A percentile compares a stretch with the other conserved stretches of the same genome.
Conservation (phyloP, 2,329 filamentous ascomycete genomes). For the Aspergillaceae sp. region DNA sequence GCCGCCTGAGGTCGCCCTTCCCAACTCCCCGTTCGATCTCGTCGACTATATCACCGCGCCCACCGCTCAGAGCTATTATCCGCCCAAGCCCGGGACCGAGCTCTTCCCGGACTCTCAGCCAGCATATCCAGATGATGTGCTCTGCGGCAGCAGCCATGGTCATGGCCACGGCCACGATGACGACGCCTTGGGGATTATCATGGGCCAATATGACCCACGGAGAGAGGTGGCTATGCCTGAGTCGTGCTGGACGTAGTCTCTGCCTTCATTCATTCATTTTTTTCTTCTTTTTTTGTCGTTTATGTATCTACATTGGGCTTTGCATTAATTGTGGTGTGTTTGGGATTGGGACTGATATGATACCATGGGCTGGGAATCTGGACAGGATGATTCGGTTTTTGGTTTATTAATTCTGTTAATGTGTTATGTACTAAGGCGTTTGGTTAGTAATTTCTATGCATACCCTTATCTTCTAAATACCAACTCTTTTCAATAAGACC, state of each 20-base stretch:
- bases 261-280: too few species aligned
- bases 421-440: too few species aligned
- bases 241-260: constrained; percentile 28
- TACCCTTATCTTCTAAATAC: too few species aligned
- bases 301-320: too few species aligned
- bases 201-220: constrained; percentile 25
- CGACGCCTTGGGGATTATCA: constrained; percentile 16
- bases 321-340: too few species aligned
- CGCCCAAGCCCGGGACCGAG: constrained; percentile 26
- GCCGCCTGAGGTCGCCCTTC: constrained; percentile 29
- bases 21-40: constrained; percentile 30
- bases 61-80: constrained; percentile 26
- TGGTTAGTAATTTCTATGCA: too few species aligned
- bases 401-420: too few species aligned
- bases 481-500: too few species aligned
- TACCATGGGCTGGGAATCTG: too few species aligned
- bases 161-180: constrained; percentile 19
- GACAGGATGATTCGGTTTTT: too few species aligned
- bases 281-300: too few species aligned
- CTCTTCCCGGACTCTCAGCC: constrained; percentile 30
- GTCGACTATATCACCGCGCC: constrained; percentile 26
- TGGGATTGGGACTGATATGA: too few species aligned
- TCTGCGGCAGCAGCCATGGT: constrained; percentile 16
- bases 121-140: constrained; percentile 26
- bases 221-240: constrained; percentile 26